A percentile compares a stretch with the other conserved stretches of the same genome.
phyloP scores from a whole-genome alignment of 2,329 filamentous ascomycete species.

The Thelonectria rubi region DNA sequence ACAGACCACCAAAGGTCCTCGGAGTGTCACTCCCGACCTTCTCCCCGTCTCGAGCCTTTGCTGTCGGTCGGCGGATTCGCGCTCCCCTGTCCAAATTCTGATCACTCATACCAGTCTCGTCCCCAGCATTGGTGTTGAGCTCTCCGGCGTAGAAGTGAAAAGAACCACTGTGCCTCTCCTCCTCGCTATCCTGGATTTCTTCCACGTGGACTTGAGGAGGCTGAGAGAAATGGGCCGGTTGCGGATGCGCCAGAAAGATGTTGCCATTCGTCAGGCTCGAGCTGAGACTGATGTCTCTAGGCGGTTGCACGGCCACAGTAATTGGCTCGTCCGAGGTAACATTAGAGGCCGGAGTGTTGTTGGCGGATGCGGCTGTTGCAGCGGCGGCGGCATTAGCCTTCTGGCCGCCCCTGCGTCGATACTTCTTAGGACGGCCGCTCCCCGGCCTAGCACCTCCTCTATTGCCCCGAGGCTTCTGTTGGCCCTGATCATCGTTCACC shows the following conservation, averaged over 20 bases:
- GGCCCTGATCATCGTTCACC: conserved; percentile 31
- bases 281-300: neutral
- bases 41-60: conserved; percentile 50
- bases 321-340: conserved; percentile 23
- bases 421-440: conserved; percentile 52
- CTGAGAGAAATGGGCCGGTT: conserved; percentile 8
- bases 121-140: conserved; percentile 40
- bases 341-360: conserved; percentile 13
- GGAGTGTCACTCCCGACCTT: conserved; percentile 28
- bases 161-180: conserved; percentile 30
- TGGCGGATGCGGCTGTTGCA: conserved; percentile 8
- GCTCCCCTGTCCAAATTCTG: conserved; percentile 39
- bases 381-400: conserved; percentile 27
- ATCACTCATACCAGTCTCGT: conserved; percentile 45
- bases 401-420: conserved; percentile 41
- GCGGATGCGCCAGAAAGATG: neutral
- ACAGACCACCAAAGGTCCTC: conserved; percentile 13
- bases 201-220: conserved; percentile 25
- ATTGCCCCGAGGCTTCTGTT: conserved; percentile 47
- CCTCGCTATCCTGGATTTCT: conserved; percentile 46
- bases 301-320: conserved; percentile 15
- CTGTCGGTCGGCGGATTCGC: conserved; percentile 47
- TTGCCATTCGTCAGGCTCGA: neutral
- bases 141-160: conserved; percentile 28
- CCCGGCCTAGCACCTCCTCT: conserved; percentile 51